phyloP scores from a whole-genome alignment of 257 asterid species.

The Echium plantagineum region DNA sequence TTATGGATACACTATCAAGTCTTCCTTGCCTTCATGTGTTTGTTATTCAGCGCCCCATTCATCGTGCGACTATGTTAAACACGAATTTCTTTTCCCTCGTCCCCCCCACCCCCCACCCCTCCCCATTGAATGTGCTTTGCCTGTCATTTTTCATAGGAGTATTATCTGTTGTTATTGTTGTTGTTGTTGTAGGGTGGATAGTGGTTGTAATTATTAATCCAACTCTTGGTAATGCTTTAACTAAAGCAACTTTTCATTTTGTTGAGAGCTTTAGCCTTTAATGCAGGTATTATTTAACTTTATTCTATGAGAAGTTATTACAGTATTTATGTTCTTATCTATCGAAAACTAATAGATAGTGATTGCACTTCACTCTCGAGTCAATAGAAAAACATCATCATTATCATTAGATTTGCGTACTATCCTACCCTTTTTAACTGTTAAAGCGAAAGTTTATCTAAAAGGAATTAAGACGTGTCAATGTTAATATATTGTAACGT shows the following conservation, averaged over 20 bases:
- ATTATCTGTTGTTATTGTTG: slow-evolving; percentile 22
- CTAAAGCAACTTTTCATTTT: slow-evolving; percentile 11
- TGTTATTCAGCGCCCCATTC: slow-evolving; percentile 22
- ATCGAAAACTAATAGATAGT: no score
- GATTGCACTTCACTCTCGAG: no score
- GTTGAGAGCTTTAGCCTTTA: slow-evolving; percentile 1
- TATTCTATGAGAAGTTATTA: no score
- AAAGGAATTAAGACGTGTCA: no score
- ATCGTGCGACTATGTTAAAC: slow-evolving; percentile 29
- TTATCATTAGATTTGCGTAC: no score
- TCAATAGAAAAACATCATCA: no score
- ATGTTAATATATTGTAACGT: no score
- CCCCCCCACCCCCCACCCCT: neutral
- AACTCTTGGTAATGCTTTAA: slow-evolving; percentile 21
- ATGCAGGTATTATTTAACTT: neutral
- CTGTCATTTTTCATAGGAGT: slow-evolving; percentile 10
- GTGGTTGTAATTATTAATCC: slow-evolving; percentile 26
- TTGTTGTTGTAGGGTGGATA: slow-evolving; percentile 33
- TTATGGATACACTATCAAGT: slow-evolving; percentile 8
- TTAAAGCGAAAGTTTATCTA: no score
- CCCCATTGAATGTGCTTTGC: slow-evolving; percentile 13
- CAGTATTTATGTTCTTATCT: no score
- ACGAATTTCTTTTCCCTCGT: slow-evolving; percentile 3
- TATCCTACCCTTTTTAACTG: no score
- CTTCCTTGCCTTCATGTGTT: slow-evolving; percentile 16